Evolutionary conservation across 257 asterid species (phyloP).

Genomic region (Solanum bulbocastanum): DNA sequence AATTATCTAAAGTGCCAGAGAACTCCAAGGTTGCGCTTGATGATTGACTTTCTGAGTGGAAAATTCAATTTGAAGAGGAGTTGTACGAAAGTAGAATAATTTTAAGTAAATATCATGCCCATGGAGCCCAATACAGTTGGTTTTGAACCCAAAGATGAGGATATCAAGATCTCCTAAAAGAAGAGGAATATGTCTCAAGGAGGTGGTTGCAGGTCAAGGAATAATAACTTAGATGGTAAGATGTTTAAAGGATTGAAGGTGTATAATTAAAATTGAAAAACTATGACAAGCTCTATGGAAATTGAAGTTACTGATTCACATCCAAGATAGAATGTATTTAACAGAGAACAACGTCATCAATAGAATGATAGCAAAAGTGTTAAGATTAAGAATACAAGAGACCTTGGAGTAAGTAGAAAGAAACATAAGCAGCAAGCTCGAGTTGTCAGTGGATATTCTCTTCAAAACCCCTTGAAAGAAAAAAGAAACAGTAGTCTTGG

Average conservation of each 20-base stretch:
- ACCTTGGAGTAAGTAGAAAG: not conserved
- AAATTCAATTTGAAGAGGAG: conserved; percentile 11
- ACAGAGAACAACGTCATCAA: not conserved
- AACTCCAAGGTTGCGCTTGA: conserved; percentile 33
- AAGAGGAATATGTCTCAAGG: conserved; percentile 31
- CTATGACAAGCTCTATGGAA: not conserved
- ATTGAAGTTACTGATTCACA: not conserved
- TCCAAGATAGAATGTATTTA: not conserved
- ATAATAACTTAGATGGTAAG: not conserved
- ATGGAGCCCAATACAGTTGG: conserved; percentile 13
- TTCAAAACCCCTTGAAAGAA: not conserved
- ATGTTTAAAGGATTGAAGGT: too few relatives aligned
- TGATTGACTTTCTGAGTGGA: conserved; percentile 43
- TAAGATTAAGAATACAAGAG: not conserved
- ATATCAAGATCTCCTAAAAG: conserved; percentile 22
- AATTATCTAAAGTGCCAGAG: conserved; percentile 16
- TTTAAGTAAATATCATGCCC: conserved; percentile 10
- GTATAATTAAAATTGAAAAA: too few relatives aligned
- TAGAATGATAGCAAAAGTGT: not conserved
- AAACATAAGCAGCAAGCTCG: not conserved
- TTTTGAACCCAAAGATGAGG: conserved; percentile 14
- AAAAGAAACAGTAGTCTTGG: not conserved
- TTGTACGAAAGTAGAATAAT: not conserved
- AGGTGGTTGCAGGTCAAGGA: conserved; percentile 18
- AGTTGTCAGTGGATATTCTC: not conserved